Evolutionary conservation across 2,329 filamentous ascomycete species (phyloP).

Genomic region (Malbranchea zuffiana): DNA sequence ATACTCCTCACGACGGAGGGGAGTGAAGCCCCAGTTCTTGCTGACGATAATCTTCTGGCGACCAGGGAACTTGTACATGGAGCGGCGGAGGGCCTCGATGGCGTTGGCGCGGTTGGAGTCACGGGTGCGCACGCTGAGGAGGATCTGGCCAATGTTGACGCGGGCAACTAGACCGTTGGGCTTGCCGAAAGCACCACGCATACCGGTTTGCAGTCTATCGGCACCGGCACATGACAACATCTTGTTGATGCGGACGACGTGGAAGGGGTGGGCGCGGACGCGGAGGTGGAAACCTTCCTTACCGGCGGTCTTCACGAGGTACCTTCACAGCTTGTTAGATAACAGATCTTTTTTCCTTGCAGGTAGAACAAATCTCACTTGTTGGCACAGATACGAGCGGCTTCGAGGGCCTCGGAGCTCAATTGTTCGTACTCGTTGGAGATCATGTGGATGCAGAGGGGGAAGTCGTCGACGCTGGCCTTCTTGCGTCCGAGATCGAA

Average conservation of each 20-base stretch:
- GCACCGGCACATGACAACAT: conserved; percentile 99
- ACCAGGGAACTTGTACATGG: conserved; percentile 99
- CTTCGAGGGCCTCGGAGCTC: conserved; percentile 98
- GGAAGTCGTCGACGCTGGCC: conserved; percentile 98
- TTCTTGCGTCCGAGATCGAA: conserved; percentile 99
- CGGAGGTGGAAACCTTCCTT: conserved; percentile 63
- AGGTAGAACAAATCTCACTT: conserved; percentile 52
- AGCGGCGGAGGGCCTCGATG: conserved; percentile 97
- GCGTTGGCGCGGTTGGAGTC: conserved; percentile 84
- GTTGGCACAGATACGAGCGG: conserved; percentile 99
- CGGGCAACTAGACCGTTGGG: conserved; percentile 97
- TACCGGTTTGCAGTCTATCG: conserved; percentile 99
- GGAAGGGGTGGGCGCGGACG: conserved; percentile 90
- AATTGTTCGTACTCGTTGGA: conserved; percentile 99
- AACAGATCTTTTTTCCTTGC: not conserved
- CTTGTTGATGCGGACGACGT: conserved; percentile 99
- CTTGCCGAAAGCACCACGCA: conserved; percentile 99
- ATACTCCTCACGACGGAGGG: conserved; percentile 95
- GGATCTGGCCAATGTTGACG: conserved; percentile 99
- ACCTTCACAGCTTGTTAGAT: conserved; percentile 36
- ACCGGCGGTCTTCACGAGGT: conserved; percentile 58
- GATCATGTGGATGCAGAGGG: conserved; percentile 96
- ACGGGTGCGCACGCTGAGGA: conserved; percentile 93
- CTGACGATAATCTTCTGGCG: conserved; percentile 99
- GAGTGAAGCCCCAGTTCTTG: conserved; percentile 99